phyloP scores from a whole-genome alignment of 2,329 filamentous ascomycete species.

The Colletotrichum musae region DNA sequence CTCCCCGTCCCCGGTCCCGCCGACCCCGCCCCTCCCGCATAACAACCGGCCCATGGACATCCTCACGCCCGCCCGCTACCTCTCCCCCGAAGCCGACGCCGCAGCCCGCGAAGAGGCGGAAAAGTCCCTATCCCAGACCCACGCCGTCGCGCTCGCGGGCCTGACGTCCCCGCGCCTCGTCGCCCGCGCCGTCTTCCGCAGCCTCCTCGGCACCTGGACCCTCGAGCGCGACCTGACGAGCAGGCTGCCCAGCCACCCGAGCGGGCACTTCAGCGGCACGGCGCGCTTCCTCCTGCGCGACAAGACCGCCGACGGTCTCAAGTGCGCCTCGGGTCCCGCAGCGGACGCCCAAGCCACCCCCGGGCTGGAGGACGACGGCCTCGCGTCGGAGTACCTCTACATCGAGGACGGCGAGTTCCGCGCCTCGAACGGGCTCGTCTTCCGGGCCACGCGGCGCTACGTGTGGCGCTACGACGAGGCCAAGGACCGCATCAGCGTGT shows the following conservation, averaged over 20 bases:
- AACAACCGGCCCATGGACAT: slow-evolving; percentile 64
- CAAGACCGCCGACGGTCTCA: slow-evolving; percentile 68
- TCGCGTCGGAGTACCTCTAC: slow-evolving; percentile 76
- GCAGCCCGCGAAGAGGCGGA: slow-evolving; percentile 56
- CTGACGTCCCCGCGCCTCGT: slow-evolving; percentile 67
- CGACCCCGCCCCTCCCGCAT: slow-evolving; percentile 56
- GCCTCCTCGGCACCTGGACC: slow-evolving; percentile 79
- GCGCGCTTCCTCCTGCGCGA: slow-evolving; percentile 75
- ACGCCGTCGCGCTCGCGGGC: slow-evolving; percentile 57
- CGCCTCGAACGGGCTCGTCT: slow-evolving; percentile 68
- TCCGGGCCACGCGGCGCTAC: slow-evolving; percentile 76
- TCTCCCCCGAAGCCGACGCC: slow-evolving; percentile 54
- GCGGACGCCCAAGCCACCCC: slow-evolving; percentile 24
- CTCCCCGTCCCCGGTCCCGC: slow-evolving; percentile 48
- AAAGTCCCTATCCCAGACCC: slow-evolving; percentile 62
- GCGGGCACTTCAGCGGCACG: slow-evolving; percentile 75
- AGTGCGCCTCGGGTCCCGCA: slow-evolving; percentile 46
- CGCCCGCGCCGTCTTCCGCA: slow-evolving; percentile 77
- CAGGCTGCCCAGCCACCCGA: slow-evolving; percentile 70
- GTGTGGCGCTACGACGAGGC: slow-evolving; percentile 78
- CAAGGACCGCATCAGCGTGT: slow-evolving; percentile 75
- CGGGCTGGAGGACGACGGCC: slow-evolving; percentile 46
- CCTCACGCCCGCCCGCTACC: slow-evolving; percentile 70
- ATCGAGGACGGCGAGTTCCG: slow-evolving; percentile 77
- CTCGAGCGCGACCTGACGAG: slow-evolving; percentile 71